phyloP scores from a whole-genome alignment of 2,329 filamentous ascomycete species.

The Clarireedia hainanense region DNA sequence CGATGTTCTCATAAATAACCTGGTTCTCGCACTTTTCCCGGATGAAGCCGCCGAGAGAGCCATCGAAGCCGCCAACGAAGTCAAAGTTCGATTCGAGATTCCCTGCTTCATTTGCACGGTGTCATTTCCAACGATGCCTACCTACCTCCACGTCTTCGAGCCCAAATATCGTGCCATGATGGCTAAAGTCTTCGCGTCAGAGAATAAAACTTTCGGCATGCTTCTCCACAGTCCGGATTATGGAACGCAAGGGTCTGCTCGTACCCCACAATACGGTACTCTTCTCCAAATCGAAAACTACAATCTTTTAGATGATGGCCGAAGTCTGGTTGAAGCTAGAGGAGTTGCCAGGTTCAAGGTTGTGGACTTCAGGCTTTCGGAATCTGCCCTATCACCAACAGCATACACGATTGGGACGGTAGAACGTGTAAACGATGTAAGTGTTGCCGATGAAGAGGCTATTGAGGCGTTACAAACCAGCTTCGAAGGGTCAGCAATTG shows the following conservation, averaged over 20 bases:
- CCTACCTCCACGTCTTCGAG: conserved; percentile 86
- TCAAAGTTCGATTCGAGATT: conserved; percentile 50
- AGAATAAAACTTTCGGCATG: conserved; percentile 76
- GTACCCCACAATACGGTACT: conserved; percentile 70
- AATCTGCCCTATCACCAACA: conserved; percentile 30
- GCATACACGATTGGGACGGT: conserved; percentile 72
- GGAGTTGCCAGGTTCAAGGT: conserved; percentile 74
- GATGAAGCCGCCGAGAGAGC: conserved; percentile 50
- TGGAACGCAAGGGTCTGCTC: conserved; percentile 40
- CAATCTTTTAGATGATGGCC: conserved; percentile 68
- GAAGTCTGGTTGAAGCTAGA: conserved; percentile 71
- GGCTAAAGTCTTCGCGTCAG: conserved; percentile 60
- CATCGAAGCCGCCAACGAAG: conserved; percentile 47
- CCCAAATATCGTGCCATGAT: conserved; percentile 91
- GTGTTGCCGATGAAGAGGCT: conserved; percentile 69
- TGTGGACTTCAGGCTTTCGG: conserved; percentile 52
- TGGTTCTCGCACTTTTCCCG: conserved; percentile 64
- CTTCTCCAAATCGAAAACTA: conserved; percentile 67
- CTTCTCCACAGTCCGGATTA: conserved; percentile 57
- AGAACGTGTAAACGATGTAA: conserved; percentile 74
- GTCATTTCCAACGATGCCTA: conserved; percentile 74
- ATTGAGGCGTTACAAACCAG: conserved; percentile 60
- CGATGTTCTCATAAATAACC: conserved; percentile 55
- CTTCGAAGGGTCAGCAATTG: conserved; percentile 11
- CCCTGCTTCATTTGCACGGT: conserved; percentile 78